Percentiles rank a stretch among this genome's conserved stretches.
Conservation (phyloP, 495 filamentous ascomycete genomes). For the Durotheca rogersii region DNA sequence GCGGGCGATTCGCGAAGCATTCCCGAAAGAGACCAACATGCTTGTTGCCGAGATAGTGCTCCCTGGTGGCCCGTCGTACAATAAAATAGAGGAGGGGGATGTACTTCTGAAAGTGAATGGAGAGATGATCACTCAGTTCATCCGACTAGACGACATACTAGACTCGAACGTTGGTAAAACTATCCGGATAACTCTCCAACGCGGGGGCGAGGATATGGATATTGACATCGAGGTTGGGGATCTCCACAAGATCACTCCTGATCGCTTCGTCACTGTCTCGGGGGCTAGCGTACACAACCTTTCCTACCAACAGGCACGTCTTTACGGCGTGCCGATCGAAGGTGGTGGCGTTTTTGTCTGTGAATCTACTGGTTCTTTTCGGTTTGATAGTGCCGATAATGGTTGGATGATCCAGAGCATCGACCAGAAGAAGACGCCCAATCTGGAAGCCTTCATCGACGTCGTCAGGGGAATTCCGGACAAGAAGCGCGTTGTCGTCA, state of each 20-base stretch:
- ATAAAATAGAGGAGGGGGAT: constrained; percentile 88
- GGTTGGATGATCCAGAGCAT: constrained; percentile 91
- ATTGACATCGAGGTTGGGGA: constrained; percentile 85
- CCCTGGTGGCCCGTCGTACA: constrained; percentile 82
- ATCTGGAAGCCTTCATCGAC: constrained; percentile 85
- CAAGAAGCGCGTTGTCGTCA: constrained; percentile 84
- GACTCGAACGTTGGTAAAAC: constrained; percentile 80
- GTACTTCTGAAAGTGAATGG: constrained; percentile 94
- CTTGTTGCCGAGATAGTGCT: constrained; percentile 94
- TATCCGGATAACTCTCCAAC: constrained; percentile 75
- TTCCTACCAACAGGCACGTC: constrained; percentile 92
- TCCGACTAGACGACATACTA: constrained; percentile 88
- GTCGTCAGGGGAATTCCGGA: constrained; percentile 90
- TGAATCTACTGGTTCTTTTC: constrained; percentile 92
- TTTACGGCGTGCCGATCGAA: constrained; percentile 88
- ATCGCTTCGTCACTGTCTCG: constrained; percentile 90
- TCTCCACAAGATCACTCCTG: constrained; percentile 90
- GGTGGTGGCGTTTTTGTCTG: constrained; percentile 81
- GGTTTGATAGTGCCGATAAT: constrained; percentile 83
- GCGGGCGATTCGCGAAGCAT: constrained; percentile 71
- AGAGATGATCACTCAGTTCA: constrained; percentile 90
- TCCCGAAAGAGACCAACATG: constrained; percentile 94
- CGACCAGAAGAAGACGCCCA: constrained; percentile 83
- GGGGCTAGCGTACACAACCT: constrained; percentile 93
- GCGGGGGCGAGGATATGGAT: constrained; percentile 84